phyloP scores from a whole-genome alignment of 2,329 filamentous ascomycete genomes.

The Pseudocercospora vitis region DNA sequence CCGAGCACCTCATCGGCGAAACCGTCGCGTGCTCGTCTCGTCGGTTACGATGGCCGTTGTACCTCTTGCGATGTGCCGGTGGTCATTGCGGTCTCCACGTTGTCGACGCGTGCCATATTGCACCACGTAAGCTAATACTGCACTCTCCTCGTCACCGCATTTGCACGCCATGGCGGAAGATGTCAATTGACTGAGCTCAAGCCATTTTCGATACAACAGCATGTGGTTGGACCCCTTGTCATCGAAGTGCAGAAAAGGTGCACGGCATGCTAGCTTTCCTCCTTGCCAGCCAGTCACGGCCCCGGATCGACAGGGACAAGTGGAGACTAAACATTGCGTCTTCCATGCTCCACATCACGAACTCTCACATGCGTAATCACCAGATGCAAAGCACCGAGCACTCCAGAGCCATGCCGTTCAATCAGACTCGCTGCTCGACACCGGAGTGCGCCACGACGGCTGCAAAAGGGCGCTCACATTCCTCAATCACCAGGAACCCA shows the following conservation, averaged over 20 bases:
- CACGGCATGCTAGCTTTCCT: background rate
- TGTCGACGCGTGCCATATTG: conserved; percentile 1
- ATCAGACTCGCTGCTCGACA: background rate
- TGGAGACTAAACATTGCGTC: conserved; percentile 12
- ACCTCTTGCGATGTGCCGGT: background rate
- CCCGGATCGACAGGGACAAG: conserved; percentile 4
- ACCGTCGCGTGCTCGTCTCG: background rate
- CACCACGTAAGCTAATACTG: conserved; percentile 1
- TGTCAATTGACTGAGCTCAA: background rate
- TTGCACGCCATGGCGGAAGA: background rate
- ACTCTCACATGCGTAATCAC: conserved; percentile 2
- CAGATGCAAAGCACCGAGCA: background rate
- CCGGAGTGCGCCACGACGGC: background rate
- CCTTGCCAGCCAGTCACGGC: background rate
- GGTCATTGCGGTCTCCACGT: conserved; percentile 3
- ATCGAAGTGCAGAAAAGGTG: no score
- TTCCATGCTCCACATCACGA: conserved; percentile 17
- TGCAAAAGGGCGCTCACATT: background rate
- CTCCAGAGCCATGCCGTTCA: background rate
- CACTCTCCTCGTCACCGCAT: background rate
- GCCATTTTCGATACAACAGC: background rate
- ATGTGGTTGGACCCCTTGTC: no score
- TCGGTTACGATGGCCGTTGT: background rate
- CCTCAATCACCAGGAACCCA: background rate
- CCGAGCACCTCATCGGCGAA: background rate